Evolutionary conservation across 805 yeast species (phyloP), one percentile per base, ranked within the genome.

Genomic region (Wickerhamia fluorescens): DNA sequence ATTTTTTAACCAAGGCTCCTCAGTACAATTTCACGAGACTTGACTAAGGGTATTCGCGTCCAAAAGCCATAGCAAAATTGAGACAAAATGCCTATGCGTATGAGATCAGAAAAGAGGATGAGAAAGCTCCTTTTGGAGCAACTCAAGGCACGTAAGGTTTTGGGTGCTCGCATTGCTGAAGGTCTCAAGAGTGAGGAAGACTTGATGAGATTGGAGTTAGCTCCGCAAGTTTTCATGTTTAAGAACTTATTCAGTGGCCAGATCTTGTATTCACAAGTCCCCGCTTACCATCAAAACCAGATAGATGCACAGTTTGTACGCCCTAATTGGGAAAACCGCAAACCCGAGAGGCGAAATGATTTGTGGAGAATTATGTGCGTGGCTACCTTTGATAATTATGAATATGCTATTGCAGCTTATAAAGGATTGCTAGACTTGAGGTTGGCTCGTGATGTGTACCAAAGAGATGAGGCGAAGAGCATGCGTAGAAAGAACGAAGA

Each of bases 351-450:
- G 43, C 75, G 97, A 59, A 70, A 78, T 44, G 97, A 88, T 55
- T 65, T 87, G 28, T 88, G 96, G 96, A 69, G 89, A 44, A 71
- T 88, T 30, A 73, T 89, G 84, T 84, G 92, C 25, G 92, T 87
- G 24, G 87, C 84, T 1, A 74, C 73, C 38, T 72, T 82, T 40
- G 63, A 66, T 22, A 54, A 54, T 29, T 75, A 78, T 48, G 78
- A 76, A 28, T 56, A 66, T 24, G 84, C 95, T 2, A 73, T 75
- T 10, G 74, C 77, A 24, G 80, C 92, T 6, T 86, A 78, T 56
- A 73, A 78, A 36, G 81, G 79, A 15, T 64, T 88, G 33, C 78
- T 83, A 4, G 74, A 80, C 45, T 69, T 88, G 48, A 75, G 94
- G 50, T 66, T 73, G 41, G 66, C 74, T 55, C 71, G 97, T 48